phyloP scores from a whole-genome alignment of 306 rosid species.

The Psophocarpus tetragonolobus region DNA sequence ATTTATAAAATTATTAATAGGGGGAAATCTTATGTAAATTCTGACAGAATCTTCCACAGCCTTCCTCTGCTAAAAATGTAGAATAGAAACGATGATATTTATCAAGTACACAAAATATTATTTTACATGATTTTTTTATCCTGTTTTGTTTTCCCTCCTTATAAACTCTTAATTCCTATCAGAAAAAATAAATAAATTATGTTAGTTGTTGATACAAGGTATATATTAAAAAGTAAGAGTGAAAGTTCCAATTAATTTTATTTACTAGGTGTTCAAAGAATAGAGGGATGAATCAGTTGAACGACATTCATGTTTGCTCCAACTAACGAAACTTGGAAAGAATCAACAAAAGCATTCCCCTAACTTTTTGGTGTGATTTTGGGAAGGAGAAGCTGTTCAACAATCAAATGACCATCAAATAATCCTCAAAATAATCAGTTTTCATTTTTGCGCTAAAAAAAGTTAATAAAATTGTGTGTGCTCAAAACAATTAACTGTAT shows the following conservation, averaged over 20 bases:
- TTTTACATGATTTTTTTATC: not conserved
- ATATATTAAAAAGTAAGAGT: not conserved
- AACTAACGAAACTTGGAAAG: constrained; percentile 48
- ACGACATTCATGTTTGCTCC: constrained; percentile 61
- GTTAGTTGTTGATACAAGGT: constrained; percentile 8
- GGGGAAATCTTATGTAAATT: not conserved
- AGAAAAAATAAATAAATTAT: no score
- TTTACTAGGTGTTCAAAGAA: not conserved
- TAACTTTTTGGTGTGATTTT: not conserved
- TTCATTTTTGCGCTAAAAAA: no score
- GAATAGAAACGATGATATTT: constrained; percentile 4
- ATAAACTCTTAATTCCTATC: no score
- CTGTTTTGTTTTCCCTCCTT: no score
- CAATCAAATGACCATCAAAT: not conserved
- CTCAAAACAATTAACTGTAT: no score
- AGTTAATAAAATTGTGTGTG: no score
- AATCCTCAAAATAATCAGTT: not conserved
- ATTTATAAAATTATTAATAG: constrained; percentile 5
- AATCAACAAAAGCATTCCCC: not conserved
- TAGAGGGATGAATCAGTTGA: constrained; percentile 59
- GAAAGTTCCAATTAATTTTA: not conserved
- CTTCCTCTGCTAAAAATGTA: not conserved
- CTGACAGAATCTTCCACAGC: constrained; percentile 25
- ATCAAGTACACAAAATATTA: not conserved
- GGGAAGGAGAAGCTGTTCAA: not conserved